Base-by-base conservation (phyloP, 306 rosid genomes). In the Acacia confusa region DNA sequence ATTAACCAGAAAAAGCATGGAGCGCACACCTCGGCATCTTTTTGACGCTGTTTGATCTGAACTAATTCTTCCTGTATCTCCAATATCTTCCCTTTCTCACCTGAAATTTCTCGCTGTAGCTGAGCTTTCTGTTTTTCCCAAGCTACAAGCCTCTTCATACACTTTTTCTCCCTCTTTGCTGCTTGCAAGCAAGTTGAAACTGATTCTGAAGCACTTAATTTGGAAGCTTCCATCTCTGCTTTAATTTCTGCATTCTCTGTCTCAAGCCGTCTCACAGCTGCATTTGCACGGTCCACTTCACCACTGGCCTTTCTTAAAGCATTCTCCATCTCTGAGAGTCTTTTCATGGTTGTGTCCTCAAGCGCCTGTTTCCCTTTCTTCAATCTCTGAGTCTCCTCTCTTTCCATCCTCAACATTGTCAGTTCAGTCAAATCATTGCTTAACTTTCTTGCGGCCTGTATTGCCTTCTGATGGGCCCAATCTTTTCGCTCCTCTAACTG, bases 191-290 rank as follows among this genome's bases (percentile, higher is more conserved):
- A 90, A 80, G 97, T 83, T 11, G 82, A 80, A 70, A 88, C 94
- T 0, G 99, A 93, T 82, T 95, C 99, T 63, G 96, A 90, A 20
- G 99, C 97, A 87, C 99, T 95, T 88, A 95, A 81, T 79, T 95
- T 95, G 57, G 95, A 93, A 83, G 99, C 99, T 92, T 93, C 98
- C 97, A 92, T 93, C 90, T 95, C 99, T 83, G 99, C 98, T 79
- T 87, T 90, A 79, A 95, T 92, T 86, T 93, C 98, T 25, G 99
- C 99, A 87, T 95, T 92, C 88, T 95, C 98, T 9, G 82, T 85
- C 89, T 95, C 98, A 48, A 95, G 89, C 50, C 90, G 86, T 67
- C 93, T 92, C 83, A 93, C 99, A 61, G 92, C 92, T 20, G 93
- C 93, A 92, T 93, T 92, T 27, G 98, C 95, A 22, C 90, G 88